Base-by-base conservation (phyloP, 225 moss, liverwort and hornwort species). In the Marchantia paleacea region DNA sequence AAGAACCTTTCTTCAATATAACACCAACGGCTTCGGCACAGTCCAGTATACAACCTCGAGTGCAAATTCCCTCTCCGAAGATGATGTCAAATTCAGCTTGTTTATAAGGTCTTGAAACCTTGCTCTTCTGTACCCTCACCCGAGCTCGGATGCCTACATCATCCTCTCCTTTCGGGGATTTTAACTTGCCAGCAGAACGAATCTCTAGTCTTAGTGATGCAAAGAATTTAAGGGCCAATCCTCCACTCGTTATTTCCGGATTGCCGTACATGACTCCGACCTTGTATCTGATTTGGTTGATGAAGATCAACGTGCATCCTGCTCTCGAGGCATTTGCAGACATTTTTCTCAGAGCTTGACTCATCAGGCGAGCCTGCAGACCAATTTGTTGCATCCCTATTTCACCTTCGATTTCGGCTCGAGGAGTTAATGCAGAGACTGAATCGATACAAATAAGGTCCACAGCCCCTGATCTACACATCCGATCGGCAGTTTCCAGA, bases 301-400 rank as follows among this genome's bases (percentile, higher is more conserved):
- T 81, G 76, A 97, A 97, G 50, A 97, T 88, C 24, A 97, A 86
- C 8, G 96, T 94, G 87, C 96, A 93, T 61, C 84, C 87, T 70
- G 94, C 96, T 82, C 92, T 89, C 22, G 96, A 94, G 31, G 94
- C 94, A 87, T 94, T 93, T 39, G 94, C 94, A 67, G 96, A 93
- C 94, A 97, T 97, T 87, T 97, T 97, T 50, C 94, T 93, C 29
- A 94, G 86, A 49, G 96, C 96, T 88, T 97, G 96, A 82, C 96
- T 94, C 94, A 94, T 97, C 30, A 94, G 91, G 58, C 96, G 96
- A 75, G 96, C 96, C 82, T 97, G 96, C 52, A 94, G 71, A 69
- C 96, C 96, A 87, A 97, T 97, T 85, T 94, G 93, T 86, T 97
- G 93, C 92, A 92, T 97, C 84, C 96, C 96, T 75, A 94, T 97